Evolutionary conservation across 371 early-diverging fungal species (phyloP), one percentile per base, ranked within the genome.

Genomic region (Apophysomyces elegans): DNA sequence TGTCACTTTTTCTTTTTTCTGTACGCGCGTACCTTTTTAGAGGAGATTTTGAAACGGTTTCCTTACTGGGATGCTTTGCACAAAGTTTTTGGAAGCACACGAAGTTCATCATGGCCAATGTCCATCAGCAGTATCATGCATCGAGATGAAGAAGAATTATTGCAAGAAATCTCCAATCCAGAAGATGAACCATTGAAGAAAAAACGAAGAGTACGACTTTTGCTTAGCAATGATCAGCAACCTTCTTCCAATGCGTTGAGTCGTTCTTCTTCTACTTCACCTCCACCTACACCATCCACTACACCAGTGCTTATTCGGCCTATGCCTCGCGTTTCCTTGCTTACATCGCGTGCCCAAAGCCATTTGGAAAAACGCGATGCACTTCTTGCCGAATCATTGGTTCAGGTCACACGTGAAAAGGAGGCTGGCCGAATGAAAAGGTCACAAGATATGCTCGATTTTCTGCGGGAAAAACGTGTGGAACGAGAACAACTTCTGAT

Each of bases 61-160:
- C 81, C 81, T 21, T 81, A 81, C 58, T 81, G 81, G 81, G 81
- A 81, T 60, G 69, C 75, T 5, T 61, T 81, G 18, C 69, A 78
- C 63, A 75, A 70, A 58, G 72, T 73, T 37, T 81, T 81, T 61
- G 73, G 67, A 47, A 64, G 57, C 11, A 64, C 64, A 14, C 64
- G 57, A 32, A 56, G 62, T 14, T 56, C 61, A 9, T 41, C 44
- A 9, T 76, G 78, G 74, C 78, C 81, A 21, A 81, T 81, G 81
- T 76, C 81, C 1, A 76, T 81, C 26, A 72, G 78, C 21, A 78
- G 76, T 50, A 78, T 81, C 9, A 78, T 76, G 70, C 78, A 81
- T 44, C 58, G 61, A 14, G 67, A 65, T 44, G 69, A 72, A 61
- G 64, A 72, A 56, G 66, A 60, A 45, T 58, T 65, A 45, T 66